Conservation (phyloP, 108 stramenopile species). For the Fistulifera solaris region DNA sequence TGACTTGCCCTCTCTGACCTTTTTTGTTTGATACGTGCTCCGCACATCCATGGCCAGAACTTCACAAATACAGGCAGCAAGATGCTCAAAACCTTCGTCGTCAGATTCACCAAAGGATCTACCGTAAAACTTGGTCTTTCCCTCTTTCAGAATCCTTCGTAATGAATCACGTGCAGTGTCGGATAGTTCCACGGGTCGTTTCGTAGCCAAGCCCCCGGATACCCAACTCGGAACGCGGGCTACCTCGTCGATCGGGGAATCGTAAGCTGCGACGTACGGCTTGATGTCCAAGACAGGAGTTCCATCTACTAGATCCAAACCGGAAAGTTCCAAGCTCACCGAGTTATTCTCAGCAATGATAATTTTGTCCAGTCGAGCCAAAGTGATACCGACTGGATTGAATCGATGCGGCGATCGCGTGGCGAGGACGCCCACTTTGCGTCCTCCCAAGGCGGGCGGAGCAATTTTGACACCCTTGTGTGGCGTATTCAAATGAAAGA, state of each 20-base stretch:
- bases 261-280: conserved; percentile 83
- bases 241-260: conserved; percentile 32
- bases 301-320: conserved; percentile 88
- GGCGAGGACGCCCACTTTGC: conserved; percentile 89
- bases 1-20: conserved; percentile 62
- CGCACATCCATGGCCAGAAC: conserved; percentile 76
- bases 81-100: too few relatives aligned
- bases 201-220: conserved; percentile 44
- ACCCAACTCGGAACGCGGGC: conserved; percentile 63
- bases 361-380: conserved; percentile 67
- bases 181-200: conserved; percentile 39
- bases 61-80: conserved; percentile 37
- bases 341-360: conserved; percentile 3
- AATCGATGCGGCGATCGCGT: conserved; percentile 96
- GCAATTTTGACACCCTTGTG: conserved; percentile 56
- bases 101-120: too few relatives aligned
- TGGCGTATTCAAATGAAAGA: conserved; percentile 96
- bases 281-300: conserved; percentile 94
- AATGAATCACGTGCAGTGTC: conserved; percentile 33
- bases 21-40: conserved; percentile 66
- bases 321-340: conserved; percentile 52
- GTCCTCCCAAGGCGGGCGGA: conserved; percentile 78
- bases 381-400: conserved; percentile 89
- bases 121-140: too few relatives aligned
- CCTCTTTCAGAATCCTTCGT: conserved; percentile 11